Base-by-base conservation (phyloP, 2,329 filamentous ascomycete genomes). In the Fusarium nelsonii region DNA sequence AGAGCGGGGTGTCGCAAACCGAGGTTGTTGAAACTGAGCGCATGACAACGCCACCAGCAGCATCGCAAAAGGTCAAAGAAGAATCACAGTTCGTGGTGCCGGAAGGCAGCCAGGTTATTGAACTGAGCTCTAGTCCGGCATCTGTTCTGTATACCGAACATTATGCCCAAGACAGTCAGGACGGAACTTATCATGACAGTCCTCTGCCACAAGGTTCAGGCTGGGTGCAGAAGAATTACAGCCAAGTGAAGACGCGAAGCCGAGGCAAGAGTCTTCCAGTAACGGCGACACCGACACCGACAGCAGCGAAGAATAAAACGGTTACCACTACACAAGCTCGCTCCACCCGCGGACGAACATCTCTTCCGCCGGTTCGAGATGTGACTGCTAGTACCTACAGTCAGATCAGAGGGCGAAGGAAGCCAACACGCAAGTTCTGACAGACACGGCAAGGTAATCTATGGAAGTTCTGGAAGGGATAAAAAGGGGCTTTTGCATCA, bases 41-140 rank as follows among this genome's bases (percentile, higher is more conserved):
- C 11, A 36, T 45, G 32, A 51, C 57, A n/a, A 61, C 70, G 46
- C 46, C 63, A 20, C 56, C 58, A 6, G 65, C 58, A 6, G 65
- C 51, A 34, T 68, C 63, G 14, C 69, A 65, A 18, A 66, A 41
- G 43, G 46, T 49, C 20, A 71, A 69, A 45, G 56, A 44, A 44
- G 55, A 61, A 12, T 71, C 74, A 7, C 65, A 68, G 1, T 79
- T 75, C 50, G 44, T 57, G 20, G 43, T 75, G 30, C 78, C 74
- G 8, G 68, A 72, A n/a, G 76, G 74, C 7, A 78, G 72, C 26
- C 76, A 80, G 60, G 73, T 78, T 33, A 74, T 80, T 26, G 63
- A 73, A 16, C 30, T 80, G 40, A 74, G 72, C 37, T 79, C 77
- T 9, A 77, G 74, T 51, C 67, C 75, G 4, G 40, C 52, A 36